Percentiles rank a stretch among this genome's conserved stretches.
phyloP scores from a whole-genome alignment of 495 filamentous ascomycete genomes.

The Penicillium cataractarum region DNA sequence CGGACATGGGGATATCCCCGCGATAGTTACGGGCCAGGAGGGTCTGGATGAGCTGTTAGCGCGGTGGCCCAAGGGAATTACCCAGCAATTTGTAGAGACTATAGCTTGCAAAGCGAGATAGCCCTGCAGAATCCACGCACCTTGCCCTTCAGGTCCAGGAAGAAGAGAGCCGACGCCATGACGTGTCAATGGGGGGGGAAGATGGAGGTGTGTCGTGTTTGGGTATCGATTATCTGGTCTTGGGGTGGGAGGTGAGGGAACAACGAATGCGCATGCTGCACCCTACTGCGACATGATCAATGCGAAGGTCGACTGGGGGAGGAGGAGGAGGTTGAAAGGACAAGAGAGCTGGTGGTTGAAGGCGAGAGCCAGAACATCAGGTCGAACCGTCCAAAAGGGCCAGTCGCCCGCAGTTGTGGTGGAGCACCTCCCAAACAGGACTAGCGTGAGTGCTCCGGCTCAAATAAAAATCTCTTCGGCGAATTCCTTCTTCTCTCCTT shows the following conservation, averaged over 20 bases:
- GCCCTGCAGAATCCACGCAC: slow-evolving; percentile 48
- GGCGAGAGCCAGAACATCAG: slow-evolving; percentile 3
- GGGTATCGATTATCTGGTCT: slow-evolving; percentile 22
- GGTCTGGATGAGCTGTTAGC: slow-evolving; percentile 64
- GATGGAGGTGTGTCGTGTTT: slow-evolving; percentile 11
- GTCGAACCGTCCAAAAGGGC: slow-evolving; percentile 1
- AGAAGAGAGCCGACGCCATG: slow-evolving; percentile 99
- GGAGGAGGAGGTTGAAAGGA: too few species aligned
- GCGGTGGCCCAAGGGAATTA: slow-evolving; percentile 13
- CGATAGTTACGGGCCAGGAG: slow-evolving; percentile 98
- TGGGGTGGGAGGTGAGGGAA: slow-evolving; percentile 8
- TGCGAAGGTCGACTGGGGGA: slow-evolving; percentile 12
- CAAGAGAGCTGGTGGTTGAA: slow-evolving; percentile 1
- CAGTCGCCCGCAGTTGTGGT: slow-evolving; percentile 20
- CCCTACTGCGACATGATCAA: slow-evolving; percentile 21
- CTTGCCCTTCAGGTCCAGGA: slow-evolving; percentile 99
- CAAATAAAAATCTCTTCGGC: slow-evolving; percentile 37
- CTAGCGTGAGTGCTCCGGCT: slow-evolving; percentile 35
- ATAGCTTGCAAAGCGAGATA: not conserved
- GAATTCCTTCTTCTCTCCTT: slow-evolving; percentile 25
- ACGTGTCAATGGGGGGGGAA: slow-evolving; percentile 34
- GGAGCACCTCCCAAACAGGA: slow-evolving; percentile 26
- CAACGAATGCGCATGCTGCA: slow-evolving; percentile 22
- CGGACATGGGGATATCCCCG: slow-evolving; percentile 99
- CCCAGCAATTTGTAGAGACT: not conserved